phyloP scores from a whole-genome alignment of 1,284 basidiomycete genomes.

The Schizophyllum amplum region DNA sequence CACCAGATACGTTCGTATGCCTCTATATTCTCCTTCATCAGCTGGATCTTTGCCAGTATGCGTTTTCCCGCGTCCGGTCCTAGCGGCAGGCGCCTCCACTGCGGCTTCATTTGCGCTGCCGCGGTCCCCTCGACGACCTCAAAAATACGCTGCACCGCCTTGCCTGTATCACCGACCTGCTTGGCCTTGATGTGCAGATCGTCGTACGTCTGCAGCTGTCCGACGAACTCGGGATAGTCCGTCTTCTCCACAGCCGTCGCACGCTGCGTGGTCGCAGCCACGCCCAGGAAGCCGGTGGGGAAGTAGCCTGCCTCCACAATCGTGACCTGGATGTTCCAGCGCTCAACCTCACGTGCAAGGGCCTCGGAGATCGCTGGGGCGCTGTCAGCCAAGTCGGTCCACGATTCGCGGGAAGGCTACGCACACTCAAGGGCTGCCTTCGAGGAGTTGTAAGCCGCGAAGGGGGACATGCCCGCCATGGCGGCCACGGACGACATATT shows the following conservation, averaged over 20 bases:
- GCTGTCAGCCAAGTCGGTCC: neutral
- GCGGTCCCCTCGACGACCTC: constrained; percentile 19
- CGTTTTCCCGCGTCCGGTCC: constrained; percentile 16
- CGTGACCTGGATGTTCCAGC: constrained; percentile 19
- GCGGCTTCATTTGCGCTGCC: constrained; percentile 3
- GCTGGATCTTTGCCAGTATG: constrained; percentile 11
- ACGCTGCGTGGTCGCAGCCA: constrained; percentile 5
- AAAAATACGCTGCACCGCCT: constrained; percentile 17
- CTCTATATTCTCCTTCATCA: constrained; percentile 15
- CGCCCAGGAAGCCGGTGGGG: constrained; percentile 19
- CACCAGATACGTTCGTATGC: constrained; percentile 18
- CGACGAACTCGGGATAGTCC: constrained; percentile 12
- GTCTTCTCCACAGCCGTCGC: constrained; percentile 1
- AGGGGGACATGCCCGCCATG: constrained; percentile 10
- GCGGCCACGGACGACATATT: constrained; percentile 18
- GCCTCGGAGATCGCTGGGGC: constrained; percentile 19
- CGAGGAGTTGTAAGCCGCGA: constrained; percentile 20
- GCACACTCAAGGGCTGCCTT: constrained; percentile 21
- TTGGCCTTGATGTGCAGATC: constrained; percentile 10
- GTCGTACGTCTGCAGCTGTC: constrained; percentile 12
- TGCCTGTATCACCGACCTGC: constrained; percentile 16
- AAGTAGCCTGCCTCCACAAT: constrained; percentile 23
- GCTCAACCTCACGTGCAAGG: constrained; percentile 19
- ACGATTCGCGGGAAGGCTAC: neutral
- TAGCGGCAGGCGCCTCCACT: constrained; percentile 15